These are phyloP conservation scores for Peronospora farinosa DNA, from an alignment of 352 stramenopile species.

Conservation along the genomic window DNA sequence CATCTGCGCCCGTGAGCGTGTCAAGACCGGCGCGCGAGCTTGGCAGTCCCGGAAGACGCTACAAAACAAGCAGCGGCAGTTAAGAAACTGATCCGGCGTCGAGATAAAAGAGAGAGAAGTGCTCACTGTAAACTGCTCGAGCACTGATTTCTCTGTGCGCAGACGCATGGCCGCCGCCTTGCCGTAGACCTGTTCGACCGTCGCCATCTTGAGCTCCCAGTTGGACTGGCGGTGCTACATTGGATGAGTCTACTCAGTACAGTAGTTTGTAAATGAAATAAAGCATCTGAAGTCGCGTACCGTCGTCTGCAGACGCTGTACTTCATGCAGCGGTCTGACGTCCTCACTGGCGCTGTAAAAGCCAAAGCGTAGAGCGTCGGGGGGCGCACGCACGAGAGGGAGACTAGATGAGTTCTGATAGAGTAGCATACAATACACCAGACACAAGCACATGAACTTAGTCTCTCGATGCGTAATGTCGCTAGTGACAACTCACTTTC, in stretches of 20 bases:
- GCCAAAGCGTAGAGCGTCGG: conserved; percentile 73
- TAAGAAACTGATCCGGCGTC: background rate
- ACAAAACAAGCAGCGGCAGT: conserved; percentile 1
- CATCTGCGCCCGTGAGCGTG: conserved; percentile 71
- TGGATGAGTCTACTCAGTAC: no score
- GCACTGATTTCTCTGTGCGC: conserved; percentile 81
- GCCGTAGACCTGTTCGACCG: conserved; percentile 84
- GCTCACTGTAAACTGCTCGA: conserved; percentile 74
- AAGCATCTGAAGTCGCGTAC: conserved; percentile 22
- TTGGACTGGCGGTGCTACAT: conserved; percentile 61
- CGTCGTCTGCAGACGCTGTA: conserved; percentile 77
- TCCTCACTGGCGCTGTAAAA: conserved; percentile 82
- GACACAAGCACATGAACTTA: background rate
- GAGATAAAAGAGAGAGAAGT: background rate
- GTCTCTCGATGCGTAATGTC: background rate
- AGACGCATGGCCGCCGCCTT: conserved; percentile 85
- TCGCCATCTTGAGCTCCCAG: conserved; percentile 86
- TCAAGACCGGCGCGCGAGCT: conserved; percentile 72
- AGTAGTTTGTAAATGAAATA: no score
- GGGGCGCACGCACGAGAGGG: conserved; percentile 73
- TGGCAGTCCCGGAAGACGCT: conserved; percentile 79
- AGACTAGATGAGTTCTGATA: conserved; percentile 60
- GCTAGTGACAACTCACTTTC: background rate
- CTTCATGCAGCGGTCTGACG: conserved; percentile 72
- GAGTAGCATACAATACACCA: background rate